These are phyloP conservation scores for Cyberlindnera samutprakarnensis DNA, from an alignment of 805 yeast genomes.

Conservation along the genomic window DNA sequence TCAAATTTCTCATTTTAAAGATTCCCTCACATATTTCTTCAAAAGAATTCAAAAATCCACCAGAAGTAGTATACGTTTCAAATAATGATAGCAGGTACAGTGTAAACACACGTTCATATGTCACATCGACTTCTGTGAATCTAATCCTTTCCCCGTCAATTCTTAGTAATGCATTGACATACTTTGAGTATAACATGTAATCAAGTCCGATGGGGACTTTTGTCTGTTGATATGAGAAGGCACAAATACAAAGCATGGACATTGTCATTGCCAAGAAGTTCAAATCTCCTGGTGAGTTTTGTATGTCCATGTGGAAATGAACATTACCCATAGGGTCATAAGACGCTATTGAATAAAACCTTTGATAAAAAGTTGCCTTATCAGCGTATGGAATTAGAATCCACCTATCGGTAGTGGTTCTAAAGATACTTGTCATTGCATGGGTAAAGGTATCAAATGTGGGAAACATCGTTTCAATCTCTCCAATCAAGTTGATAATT, in stretches of 20 bases:
- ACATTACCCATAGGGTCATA: conserved; percentile 5
- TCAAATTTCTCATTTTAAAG: conserved; percentile 5
- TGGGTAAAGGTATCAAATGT: background rate
- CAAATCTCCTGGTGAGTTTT: background rate
- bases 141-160: conserved; percentile 7
- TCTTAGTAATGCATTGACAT: conserved; percentile 8
- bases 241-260: conserved; percentile 4
- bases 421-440: conserved; percentile 5
- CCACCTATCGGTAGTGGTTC: conserved; percentile 8
- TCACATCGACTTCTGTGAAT: conserved; percentile 5
- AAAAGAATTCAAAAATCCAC: conserved; percentile 8
- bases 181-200: conserved; percentile 8
- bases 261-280: conserved; percentile 7
- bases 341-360: background rate
- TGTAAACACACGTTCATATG: conserved; percentile 5
- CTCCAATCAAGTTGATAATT: conserved; percentile 3
- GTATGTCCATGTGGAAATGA: conserved; percentile 2
- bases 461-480: conserved; percentile 9
- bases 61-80: conserved; percentile 11
- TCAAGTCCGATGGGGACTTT: conserved; percentile 2
- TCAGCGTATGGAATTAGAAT: conserved; percentile 9
- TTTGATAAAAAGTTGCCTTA: conserved; percentile 5
- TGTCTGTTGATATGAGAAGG: conserved; percentile 8
- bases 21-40: conserved; percentile 11
- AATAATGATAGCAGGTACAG: conserved; percentile 4